A percentile compares a stretch with the other conserved stretches of the same genome.
Conservation (phyloP, 495 filamentous ascomycete genomes). For the Halenospora varia region DNA sequence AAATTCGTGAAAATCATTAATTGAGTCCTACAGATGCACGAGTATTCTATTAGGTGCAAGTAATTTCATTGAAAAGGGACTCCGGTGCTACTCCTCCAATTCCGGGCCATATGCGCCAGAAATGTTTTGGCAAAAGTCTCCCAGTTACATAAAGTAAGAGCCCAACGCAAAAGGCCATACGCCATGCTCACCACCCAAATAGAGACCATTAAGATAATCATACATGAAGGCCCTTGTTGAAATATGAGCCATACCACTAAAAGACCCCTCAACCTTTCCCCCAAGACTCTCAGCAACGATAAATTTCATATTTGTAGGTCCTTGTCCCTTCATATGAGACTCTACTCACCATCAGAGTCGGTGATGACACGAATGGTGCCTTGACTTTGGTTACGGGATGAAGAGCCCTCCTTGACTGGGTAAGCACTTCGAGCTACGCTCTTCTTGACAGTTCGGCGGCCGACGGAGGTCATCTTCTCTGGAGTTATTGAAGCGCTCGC, state of each 20-base stretch:
- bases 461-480: slow-evolving; percentile 2
- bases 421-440: not conserved
- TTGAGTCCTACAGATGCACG: no score
- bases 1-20: no score
- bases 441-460: slow-evolving; percentile 3
- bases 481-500: not conserved
- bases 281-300: no score
- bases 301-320: no score
- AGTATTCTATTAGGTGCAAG: not conserved
- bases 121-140: no score
- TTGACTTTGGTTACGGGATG: slow-evolving; percentile 1
- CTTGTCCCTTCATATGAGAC: no score
- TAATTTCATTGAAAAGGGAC: no score
- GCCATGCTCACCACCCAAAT: slow-evolving; percentile 8
- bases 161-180: not conserved
- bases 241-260: slow-evolving; percentile 13
- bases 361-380: slow-evolving; percentile 18
- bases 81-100: not conserved
- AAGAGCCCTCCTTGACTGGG: not conserved
- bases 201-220: slow-evolving; percentile 12
- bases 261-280: not conserved
- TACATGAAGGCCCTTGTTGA: slow-evolving; percentile 22
- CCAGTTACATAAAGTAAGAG: not conserved
- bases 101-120: no score
- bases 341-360: not conserved